phyloP scores from a whole-genome alignment of 2,329 filamentous ascomycete species.

The Mycosphaerella sp. region DNA sequence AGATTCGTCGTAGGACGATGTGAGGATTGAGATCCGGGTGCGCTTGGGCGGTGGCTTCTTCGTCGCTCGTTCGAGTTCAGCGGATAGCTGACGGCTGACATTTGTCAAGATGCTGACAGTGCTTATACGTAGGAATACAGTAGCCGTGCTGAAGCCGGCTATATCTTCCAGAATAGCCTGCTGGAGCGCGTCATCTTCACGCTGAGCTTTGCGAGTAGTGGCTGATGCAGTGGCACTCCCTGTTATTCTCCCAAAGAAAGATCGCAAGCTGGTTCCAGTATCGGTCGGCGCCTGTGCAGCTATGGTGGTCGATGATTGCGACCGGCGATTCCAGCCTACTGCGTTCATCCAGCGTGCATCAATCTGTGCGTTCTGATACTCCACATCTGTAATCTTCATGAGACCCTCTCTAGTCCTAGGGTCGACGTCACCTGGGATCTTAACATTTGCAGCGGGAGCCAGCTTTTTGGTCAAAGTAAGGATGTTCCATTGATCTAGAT shows the following conservation, averaged over 20 bases:
- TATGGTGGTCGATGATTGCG: conserved; percentile 15
- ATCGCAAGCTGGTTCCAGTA: conserved; percentile 47
- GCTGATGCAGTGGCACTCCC: conserved; percentile 37
- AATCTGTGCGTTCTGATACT: conserved; percentile 83
- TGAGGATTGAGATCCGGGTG: conserved; percentile 80
- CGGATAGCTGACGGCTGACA: conserved; percentile 64
- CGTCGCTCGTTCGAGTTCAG: conserved; percentile 88
- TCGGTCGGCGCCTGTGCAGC: conserved; percentile 36
- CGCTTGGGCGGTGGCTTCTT: conserved; percentile 92
- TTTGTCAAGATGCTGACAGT: conserved; percentile 76
- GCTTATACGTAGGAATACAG: conserved; percentile 82
- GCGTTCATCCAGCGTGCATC: conserved; percentile 85
- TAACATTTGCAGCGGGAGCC: conserved; percentile 66
- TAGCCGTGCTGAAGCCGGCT: conserved; percentile 62
- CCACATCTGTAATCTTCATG: conserved; percentile 78
- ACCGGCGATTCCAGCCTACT: conserved; percentile 67
- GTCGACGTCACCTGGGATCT: conserved; percentile 72
- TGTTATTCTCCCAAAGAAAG: conserved; percentile 68
- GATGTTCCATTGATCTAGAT: conserved; percentile 80
- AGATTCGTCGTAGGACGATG: conserved; percentile 81
- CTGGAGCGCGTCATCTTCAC: conserved; percentile 58
- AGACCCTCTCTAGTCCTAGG: conserved; percentile 77
- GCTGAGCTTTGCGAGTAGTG: conserved; percentile 51
- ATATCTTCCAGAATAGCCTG: conserved; percentile 64
- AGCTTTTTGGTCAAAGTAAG: conserved; percentile 76